Conservation (phyloP, 176 grass and related monocot genomes). For the Rhynchospora breviuscula region DNA sequence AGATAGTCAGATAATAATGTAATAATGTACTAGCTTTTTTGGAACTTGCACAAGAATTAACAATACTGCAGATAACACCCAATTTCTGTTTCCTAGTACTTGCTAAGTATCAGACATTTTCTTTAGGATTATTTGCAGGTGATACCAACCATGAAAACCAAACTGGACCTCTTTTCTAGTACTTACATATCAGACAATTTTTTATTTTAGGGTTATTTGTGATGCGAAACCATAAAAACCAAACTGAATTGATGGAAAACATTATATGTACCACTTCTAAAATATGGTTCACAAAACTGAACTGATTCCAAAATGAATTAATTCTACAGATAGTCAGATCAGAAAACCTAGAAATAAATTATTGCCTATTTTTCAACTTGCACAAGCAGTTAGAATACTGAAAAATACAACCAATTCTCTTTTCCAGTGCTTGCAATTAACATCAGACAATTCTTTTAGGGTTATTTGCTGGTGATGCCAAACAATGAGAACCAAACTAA, state of each 20-base stretch:
- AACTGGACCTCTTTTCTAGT: not conserved
- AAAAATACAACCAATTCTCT: not conserved
- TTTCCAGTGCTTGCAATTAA: not conserved
- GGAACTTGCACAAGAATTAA: not conserved
- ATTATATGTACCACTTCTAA: not conserved
- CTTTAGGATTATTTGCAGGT: not conserved
- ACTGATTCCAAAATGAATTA: too few species aligned
- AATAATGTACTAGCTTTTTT: not conserved
- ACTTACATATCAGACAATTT: not conserved
- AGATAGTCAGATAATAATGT: slow-evolving; percentile 18
- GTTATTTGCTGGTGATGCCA: not conserved
- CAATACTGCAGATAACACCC: not conserved
- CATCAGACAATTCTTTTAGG: not conserved
- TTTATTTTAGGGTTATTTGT: not conserved
- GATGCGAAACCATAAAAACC: not conserved
- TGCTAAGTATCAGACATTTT: not conserved
- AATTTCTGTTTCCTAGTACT: not conserved
- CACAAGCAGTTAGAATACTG: too few species aligned
- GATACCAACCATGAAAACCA: too few species aligned
- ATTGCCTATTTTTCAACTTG: too few species aligned
- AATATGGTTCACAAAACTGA: too few species aligned
- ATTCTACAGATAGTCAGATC: too few species aligned
- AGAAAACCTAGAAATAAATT: too few species aligned
- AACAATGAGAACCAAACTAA: not conserved
- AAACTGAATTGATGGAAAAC: not conserved